phyloP scores from a whole-genome alignment of 2,329 filamentous ascomycete species.

The Fusarium concolor region DNA sequence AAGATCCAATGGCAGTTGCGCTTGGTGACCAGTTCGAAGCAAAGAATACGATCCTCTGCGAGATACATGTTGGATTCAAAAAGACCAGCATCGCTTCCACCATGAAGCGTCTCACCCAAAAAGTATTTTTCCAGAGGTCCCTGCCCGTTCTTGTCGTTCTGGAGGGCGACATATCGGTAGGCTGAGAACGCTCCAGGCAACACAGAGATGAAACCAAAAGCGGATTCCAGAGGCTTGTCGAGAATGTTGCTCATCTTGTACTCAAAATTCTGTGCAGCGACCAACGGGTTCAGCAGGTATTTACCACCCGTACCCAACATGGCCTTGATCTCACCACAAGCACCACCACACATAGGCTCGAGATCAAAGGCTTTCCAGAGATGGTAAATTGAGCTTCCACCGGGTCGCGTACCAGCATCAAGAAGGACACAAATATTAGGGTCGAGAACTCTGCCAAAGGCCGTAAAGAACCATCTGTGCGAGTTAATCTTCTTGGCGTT shows the following conservation, averaged over 20 bases:
- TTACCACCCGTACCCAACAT: constrained; percentile 89
- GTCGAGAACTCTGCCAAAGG: constrained; percentile 90
- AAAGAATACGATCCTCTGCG: constrained; percentile 97
- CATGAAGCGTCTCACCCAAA: constrained; percentile 94
- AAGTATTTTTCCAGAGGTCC: constrained; percentile 98
- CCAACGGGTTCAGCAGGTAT: constrained; percentile 90
- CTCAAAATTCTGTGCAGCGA: constrained; percentile 98
- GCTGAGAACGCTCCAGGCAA: constrained; percentile 98
- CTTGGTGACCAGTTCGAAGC: constrained; percentile 97
- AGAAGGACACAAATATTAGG: constrained; percentile 97
- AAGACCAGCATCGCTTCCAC: constrained; percentile 89
- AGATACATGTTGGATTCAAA: constrained; percentile 99
- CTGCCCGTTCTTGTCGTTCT: constrained; percentile 95
- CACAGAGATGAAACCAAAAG: constrained; percentile 97
- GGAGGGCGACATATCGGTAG: constrained; percentile 92
- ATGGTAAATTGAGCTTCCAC: constrained; percentile 94
- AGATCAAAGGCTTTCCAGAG: constrained; percentile 99
- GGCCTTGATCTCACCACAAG: constrained; percentile 98
- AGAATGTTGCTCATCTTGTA: constrained; percentile 99
- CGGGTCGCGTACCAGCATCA: constrained; percentile 95
- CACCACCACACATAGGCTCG: constrained; percentile 96
- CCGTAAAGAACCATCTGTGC: constrained; percentile 98
- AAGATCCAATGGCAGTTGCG: constrained; percentile 97
- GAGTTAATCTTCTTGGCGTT: constrained; percentile 99
- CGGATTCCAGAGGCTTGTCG: constrained; percentile 96